Evolutionary conservation across 2,329 filamentous ascomycete species (phyloP).

Genomic region (Penicillium sp.): DNA sequence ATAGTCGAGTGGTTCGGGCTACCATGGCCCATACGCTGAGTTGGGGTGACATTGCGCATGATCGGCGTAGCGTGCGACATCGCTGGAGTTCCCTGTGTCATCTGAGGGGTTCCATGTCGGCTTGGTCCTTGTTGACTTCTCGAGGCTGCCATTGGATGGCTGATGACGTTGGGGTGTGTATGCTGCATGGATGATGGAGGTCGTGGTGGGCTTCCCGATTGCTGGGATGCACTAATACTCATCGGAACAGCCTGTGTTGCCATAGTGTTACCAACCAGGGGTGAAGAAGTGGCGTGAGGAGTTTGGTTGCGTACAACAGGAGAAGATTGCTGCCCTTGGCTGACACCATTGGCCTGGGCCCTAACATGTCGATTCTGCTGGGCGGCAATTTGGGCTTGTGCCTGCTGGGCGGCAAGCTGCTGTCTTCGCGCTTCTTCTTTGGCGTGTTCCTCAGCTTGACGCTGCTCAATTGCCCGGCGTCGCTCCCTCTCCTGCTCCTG

Average conservation of each 20-base stretch:
- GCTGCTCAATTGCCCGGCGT: conserved; percentile 43
- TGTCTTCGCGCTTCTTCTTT: conserved; percentile 42
- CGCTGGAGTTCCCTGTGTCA: conserved; percentile 47
- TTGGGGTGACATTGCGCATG: conserved; percentile 49
- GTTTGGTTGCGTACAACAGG: conserved; percentile 49
- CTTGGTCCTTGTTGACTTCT: conserved; percentile 48
- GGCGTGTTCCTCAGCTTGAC: conserved; percentile 45
- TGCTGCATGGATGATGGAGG: conserved; percentile 49
- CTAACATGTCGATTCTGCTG: conserved; percentile 55
- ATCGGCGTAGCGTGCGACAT: conserved; percentile 49
- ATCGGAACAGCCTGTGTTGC: conserved; percentile 44
- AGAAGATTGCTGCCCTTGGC: conserved; percentile 47
- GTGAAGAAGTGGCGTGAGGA: conserved; percentile 47
- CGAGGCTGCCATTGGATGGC: conserved; percentile 46
- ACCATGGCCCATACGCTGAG: conserved; percentile 46
- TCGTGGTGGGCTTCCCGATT: conserved; percentile 46
- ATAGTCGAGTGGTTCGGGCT: conserved; percentile 45
- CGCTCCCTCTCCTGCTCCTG: conserved; percentile 51
- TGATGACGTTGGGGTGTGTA: conserved; percentile 46
- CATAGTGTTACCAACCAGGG: conserved; percentile 42
- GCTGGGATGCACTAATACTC: conserved; percentile 46
- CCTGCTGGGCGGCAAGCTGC: conserved; percentile 46
- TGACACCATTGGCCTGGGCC: conserved; percentile 42
- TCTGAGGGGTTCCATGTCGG: conserved; percentile 49
- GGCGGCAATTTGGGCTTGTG: conserved; percentile 43